Evolutionary conservation across 257 asterid species (phyloP).

Genomic region (Ligustrum vulgare): DNA sequence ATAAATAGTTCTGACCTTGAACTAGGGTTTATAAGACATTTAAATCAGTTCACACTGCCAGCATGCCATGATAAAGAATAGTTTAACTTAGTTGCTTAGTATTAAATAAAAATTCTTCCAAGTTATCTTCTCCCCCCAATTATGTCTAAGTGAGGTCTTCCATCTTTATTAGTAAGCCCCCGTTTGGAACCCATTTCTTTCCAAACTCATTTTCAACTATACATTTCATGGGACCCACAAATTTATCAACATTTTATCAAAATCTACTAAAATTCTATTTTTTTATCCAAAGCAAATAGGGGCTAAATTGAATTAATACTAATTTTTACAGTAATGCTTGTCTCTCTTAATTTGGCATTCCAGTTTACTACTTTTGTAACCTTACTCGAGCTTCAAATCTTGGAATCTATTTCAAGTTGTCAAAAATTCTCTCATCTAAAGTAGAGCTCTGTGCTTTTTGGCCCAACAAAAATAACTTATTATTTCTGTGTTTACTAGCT

Average conservation of each 20-base stretch:
- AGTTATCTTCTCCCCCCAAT: neutral
- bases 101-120: neutral
- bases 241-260: too few species aligned
- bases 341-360: neutral
- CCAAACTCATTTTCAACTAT: too few species aligned
- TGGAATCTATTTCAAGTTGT: neutral
- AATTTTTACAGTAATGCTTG: neutral
- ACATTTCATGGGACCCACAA: too few species aligned
- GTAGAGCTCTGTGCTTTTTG: neutral
- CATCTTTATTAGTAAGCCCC: neutral
- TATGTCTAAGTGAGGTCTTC: neutral
- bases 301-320: neutral
- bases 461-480: neutral
- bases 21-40: neutral
- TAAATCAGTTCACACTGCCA: neutral
- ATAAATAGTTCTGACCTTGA: too few species aligned
- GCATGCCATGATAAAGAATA: neutral
- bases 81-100: neutral
- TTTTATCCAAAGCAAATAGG: too few species aligned
- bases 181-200: too few species aligned
- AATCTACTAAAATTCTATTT: too few species aligned
- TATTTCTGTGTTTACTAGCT: neutral
- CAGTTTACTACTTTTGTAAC: neutral
- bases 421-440: neutral
- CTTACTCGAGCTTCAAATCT: constrained; percentile 4